Conservation (phyloP, 495 filamentous ascomycete genomes). For the Daldinia grandis region DNA sequence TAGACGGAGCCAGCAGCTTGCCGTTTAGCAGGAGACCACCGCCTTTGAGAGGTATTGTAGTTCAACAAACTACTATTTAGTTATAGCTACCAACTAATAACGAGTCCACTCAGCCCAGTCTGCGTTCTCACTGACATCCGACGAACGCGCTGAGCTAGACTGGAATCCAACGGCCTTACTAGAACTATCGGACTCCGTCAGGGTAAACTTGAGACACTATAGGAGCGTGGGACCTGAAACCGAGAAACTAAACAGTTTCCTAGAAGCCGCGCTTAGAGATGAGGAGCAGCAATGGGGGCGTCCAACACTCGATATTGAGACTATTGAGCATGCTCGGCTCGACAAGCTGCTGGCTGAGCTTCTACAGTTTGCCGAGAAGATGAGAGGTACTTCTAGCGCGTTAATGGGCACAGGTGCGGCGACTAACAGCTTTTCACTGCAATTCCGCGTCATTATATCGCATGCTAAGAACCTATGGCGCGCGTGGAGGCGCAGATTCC, state of each 20-base stretch:
- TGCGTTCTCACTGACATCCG: constrained; percentile 2
- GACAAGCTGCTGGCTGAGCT: constrained; percentile 55
- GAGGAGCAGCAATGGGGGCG: constrained; percentile 34
- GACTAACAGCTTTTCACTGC: constrained; percentile 12
- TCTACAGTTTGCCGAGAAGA: constrained; percentile 31
- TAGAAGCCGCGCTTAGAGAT: constrained; percentile 47
- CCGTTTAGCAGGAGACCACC: constrained; percentile 27
- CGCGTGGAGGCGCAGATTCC: constrained; percentile 51
- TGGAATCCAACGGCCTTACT: constrained; percentile 37
- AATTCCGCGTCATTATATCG: constrained; percentile 31
- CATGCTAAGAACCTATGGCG: constrained; percentile 48
- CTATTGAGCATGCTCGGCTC: constrained; percentile 51
- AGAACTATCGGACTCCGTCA: constrained; percentile 48
- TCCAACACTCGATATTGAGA: constrained; percentile 42
- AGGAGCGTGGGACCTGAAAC: constrained; percentile 30
- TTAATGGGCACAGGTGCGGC: neutral
- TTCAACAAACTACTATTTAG: neutral
- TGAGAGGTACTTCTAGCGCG: neutral
- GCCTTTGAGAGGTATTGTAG: constrained; percentile 27
- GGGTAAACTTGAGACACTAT: constrained; percentile 38
- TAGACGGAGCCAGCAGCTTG: constrained; percentile 32
- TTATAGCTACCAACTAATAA: constrained; percentile 5
- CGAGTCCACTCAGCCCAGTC: constrained; percentile 3
- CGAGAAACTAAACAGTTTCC: constrained; percentile 44
- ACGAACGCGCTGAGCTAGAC: constrained; percentile 9